Evolutionary conservation across 306 rosid genomes (phyloP).

Genomic region (Quillaja saponaria): DNA sequence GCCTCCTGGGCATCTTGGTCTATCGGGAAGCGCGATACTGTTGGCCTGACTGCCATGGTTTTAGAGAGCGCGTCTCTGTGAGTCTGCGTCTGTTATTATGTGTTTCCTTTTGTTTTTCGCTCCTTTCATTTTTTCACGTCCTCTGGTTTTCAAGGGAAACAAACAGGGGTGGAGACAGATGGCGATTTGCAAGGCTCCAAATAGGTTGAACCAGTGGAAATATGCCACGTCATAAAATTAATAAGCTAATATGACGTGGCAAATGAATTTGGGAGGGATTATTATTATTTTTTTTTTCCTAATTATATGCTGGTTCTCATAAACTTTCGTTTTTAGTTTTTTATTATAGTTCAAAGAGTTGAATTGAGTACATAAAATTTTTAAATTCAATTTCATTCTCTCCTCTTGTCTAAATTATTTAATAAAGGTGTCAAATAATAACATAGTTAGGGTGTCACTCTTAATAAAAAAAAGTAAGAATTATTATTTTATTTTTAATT

Average conservation of each 20-base stretch:
- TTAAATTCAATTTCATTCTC: too few species aligned
- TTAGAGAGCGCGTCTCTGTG: neutral
- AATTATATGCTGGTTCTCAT: too few species aligned
- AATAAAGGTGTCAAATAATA: too few species aligned
- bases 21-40: constrained; percentile 77
- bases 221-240: constrained; percentile 12
- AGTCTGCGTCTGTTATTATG: neutral
- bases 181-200: constrained; percentile 29
- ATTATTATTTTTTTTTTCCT: too few species aligned
- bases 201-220: constrained; percentile 16
- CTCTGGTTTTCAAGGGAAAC: constrained; percentile 14
- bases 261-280: too few species aligned
- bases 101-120: neutral
- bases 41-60: constrained; percentile 82
- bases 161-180: neutral
- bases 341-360: too few species aligned
- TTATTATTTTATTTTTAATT: too few species aligned
- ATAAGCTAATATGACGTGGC: constrained; percentile 1
- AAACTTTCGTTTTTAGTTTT: too few species aligned
- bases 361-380: too few species aligned
- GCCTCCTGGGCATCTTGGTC: constrained; percentile 82
- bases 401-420: too few species aligned
- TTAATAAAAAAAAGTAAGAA: too few species aligned
- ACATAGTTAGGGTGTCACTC: too few species aligned
- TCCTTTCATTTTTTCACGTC: neutral